phyloP scores from a whole-genome alignment of 176 grass and related monocot species.

The Triticum timopheevii region DNA sequence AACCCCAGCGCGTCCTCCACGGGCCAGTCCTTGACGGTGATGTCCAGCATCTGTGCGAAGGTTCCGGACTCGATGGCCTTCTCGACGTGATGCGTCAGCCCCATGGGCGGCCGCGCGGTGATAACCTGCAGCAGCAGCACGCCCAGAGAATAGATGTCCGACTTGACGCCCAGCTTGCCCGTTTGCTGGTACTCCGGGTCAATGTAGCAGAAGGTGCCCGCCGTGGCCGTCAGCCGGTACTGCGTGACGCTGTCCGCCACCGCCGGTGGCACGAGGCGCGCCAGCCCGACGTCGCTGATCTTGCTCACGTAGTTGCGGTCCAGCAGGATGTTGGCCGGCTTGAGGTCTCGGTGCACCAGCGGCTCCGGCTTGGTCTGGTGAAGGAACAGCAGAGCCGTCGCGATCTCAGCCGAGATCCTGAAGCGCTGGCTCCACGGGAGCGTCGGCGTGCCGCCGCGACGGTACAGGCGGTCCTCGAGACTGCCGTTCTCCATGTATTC shows the following conservation, averaged over 20 bases:
- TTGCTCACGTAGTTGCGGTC: conserved; percentile 97
- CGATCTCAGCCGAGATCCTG: conserved; percentile 77
- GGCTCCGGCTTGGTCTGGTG: conserved; percentile 92
- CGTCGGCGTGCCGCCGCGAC: conserved; percentile 56
- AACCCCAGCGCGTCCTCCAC: conserved; percentile 65
- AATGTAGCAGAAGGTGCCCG: conserved; percentile 97
- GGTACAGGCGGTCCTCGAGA: conserved; percentile 81
- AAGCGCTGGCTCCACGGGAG: conserved; percentile 74
- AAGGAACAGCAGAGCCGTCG: conserved; percentile 78
- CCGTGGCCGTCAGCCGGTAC: conserved; percentile 83
- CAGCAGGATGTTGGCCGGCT: conserved; percentile 91
- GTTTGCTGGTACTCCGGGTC: conserved; percentile 99
- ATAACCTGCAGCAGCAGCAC: conserved; percentile 88
- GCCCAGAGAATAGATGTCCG: conserved; percentile 92
- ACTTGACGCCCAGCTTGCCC: conserved; percentile 83
- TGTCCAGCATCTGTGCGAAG: conserved; percentile 72
- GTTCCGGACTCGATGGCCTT: conserved; percentile 69
- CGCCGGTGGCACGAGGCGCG: conserved; percentile 72
- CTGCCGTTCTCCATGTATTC: conserved; percentile 97
- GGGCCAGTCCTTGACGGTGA: conserved; percentile 76
- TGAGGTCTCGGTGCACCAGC: conserved; percentile 89
- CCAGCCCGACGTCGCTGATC: conserved; percentile 91
- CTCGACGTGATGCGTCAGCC: conserved; percentile 83
- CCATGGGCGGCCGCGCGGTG: conserved; percentile 78
- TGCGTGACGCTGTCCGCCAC: conserved; percentile 84